Evolutionary conservation across 2,329 filamentous ascomycete species (phyloP), one percentile per base, ranked within the genome.

Genomic region (Cladophialophora psammophila): DNA sequence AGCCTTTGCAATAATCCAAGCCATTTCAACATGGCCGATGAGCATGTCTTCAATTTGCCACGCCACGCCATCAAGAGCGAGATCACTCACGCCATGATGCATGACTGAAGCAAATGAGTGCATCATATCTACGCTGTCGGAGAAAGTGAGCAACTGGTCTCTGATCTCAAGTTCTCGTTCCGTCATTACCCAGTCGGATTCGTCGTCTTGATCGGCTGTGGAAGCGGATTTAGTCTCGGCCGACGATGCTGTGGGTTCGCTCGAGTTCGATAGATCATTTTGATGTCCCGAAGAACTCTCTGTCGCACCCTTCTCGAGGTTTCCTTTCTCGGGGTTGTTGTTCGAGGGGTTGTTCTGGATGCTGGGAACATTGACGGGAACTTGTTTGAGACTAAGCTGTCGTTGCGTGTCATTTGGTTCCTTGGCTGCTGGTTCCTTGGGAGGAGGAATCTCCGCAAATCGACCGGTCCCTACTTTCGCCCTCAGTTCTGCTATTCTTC

Each of bases 1-100:
- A 5, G 36, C 54, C 55, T 62, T 60, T 13, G 70, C 68, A 48
- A 72, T 58, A 7, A 58, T 64, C 26, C 42, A 67, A 10, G 70
- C 70, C 60, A 65, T 65, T 20, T 68, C 54, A 12, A 70, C 40
- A 38, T 70, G 70, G 13, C 66, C 68, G 32, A 50, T 50, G 13
- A 63, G 59, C 55, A 66, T 61, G 34, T 70, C 58, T 45, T 66
- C 54, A n/a, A 72, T 45, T 38, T 67, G 63, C 54, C 57, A 45
- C 26, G 48, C 50, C 36, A 72, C 60, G 3, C 66, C 68, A 5
- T 61, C 31, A n/a, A 72, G 65, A 1, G 59, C 42, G 18, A 31
- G 31, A 20, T 61, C 42, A 31, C 63, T 57, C 42, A 52, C 26
- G 6, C 57, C 48, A 45, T 56, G 26, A 13, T 40, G 34, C 9